These are phyloP conservation scores for Hymenoscyphus infarciens DNA, from an alignment of 2,329 filamentous ascomycete species.

Conservation along the genomic window DNA sequence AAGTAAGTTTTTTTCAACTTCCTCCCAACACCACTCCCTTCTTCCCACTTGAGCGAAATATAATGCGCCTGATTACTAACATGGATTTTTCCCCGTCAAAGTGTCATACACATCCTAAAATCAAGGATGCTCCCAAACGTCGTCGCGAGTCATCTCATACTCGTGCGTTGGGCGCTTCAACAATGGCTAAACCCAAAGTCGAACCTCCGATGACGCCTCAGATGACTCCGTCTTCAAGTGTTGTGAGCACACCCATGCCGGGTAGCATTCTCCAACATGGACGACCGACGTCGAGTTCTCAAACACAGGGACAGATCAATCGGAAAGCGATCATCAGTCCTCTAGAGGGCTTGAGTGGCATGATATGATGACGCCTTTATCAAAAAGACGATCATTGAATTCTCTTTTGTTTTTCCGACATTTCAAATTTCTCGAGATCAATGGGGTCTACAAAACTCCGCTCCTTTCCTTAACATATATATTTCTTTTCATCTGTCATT, in stretches of 20 bases:
- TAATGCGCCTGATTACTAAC: neutral
- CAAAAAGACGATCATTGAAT: neutral
- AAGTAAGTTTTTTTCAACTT: slow-evolving; percentile 50
- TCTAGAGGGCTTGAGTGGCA: slow-evolving; percentile 43
- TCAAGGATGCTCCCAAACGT: slow-evolving; percentile 67
- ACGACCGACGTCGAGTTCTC: neutral
- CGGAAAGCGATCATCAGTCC: slow-evolving; percentile 35
- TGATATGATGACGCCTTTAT: slow-evolving; percentile 40
- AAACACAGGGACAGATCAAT: slow-evolving; percentile 15
- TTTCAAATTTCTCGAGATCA: slow-evolving; percentile 2
- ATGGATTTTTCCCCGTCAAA: slow-evolving; percentile 31
- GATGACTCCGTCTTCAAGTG: slow-evolving; percentile 35
- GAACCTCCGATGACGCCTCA: slow-evolving; percentile 35
- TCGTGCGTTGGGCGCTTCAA: slow-evolving; percentile 36
- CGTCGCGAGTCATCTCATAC: slow-evolving; percentile 58
- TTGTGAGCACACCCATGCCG: slow-evolving; percentile 39
- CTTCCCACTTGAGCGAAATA: neutral
- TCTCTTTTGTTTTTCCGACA: slow-evolving; percentile 10
- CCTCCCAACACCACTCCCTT: slow-evolving; percentile 1
- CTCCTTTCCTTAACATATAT: slow-evolving; percentile 4
- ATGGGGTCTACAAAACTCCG: neutral
- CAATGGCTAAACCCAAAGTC: slow-evolving; percentile 46
- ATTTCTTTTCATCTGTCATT: neutral
- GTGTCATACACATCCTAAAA: slow-evolving; percentile 70
- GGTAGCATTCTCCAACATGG: slow-evolving; percentile 15